Percentiles rank a stretch among this genome's conserved stretches.
phyloP scores from a whole-genome alignment of 345 rosid species.

The Alliaria petiolata region DNA sequence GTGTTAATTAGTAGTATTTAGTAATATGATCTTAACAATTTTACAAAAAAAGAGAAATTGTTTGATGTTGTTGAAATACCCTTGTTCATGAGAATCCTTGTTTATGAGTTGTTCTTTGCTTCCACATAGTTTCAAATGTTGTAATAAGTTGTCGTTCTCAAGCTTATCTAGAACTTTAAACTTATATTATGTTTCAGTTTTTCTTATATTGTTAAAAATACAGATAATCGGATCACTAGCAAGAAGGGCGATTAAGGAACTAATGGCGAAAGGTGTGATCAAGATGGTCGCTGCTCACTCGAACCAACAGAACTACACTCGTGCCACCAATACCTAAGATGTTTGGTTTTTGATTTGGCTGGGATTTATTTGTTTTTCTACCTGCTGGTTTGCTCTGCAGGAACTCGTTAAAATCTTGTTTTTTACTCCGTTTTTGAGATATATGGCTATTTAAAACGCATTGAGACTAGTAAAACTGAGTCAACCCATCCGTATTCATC shows the following conservation, averaged over 20 bases:
- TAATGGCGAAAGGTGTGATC: constrained; percentile 64
- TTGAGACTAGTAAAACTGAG: too few species aligned
- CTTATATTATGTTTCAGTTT: not conserved
- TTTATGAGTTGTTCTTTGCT: not conserved
- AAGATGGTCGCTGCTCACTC: constrained; percentile 64
- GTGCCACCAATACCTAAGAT: constrained; percentile 70
- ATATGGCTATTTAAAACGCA: too few species aligned
- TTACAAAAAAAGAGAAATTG: not conserved
- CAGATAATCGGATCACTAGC: constrained; percentile 65
- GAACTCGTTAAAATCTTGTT: too few species aligned
- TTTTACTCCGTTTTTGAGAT: too few species aligned
- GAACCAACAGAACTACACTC: constrained; percentile 75
- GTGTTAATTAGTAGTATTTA: too few species aligned
- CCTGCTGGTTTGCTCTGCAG: too few species aligned
- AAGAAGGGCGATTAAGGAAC: constrained; percentile 60
- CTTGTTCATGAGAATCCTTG: too few species aligned
- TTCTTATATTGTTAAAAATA: too few species aligned
- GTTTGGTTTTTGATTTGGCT: too few species aligned
- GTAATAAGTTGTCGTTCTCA: not conserved
- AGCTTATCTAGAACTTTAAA: not conserved
- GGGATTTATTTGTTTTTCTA: too few species aligned
- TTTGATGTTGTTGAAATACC: not conserved
- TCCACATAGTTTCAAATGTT: not conserved
- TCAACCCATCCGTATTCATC: too few species aligned
- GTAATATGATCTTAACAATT: not conserved